A percentile compares a stretch with the other conserved stretches of the same genome.
Conservation (phyloP, 1,139 yeast genomes). For the Protomyces macrosporus region DNA sequence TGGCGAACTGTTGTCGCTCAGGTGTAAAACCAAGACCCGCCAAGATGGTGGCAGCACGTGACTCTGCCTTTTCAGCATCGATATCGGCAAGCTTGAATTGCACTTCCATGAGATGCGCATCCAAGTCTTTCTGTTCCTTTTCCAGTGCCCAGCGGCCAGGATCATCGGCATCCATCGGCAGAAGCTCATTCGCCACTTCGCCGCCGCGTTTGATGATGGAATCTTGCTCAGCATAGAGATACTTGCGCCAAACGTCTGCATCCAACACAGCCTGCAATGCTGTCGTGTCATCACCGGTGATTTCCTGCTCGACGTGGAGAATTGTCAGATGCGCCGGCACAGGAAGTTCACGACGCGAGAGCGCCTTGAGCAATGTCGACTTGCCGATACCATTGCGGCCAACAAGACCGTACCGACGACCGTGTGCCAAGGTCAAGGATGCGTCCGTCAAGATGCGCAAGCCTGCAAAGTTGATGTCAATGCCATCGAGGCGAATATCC, state of each 20-base stretch:
- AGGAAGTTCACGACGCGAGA: slow-evolving; percentile 85
- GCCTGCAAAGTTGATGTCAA: slow-evolving; percentile 90
- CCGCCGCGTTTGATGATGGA: slow-evolving; percentile 66
- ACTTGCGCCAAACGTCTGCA: slow-evolving; percentile 99
- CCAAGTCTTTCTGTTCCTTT: slow-evolving; percentile 82
- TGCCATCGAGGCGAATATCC: slow-evolving; percentile 86
- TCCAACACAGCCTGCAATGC: slow-evolving; percentile 92
- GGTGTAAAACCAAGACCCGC: slow-evolving; percentile 89
- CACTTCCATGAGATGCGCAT: slow-evolving; percentile 67
- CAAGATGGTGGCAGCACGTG: slow-evolving; percentile 92
- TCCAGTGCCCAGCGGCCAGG: slow-evolving; percentile 74
- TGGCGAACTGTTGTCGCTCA: slow-evolving; percentile 74
- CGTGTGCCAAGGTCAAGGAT: slow-evolving; percentile 76
- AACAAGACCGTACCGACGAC: slow-evolving; percentile 92
- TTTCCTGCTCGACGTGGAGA: slow-evolving; percentile 95
- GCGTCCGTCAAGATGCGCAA: slow-evolving; percentile 88
- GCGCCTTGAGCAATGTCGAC: slow-evolving; percentile 82
- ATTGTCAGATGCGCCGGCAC: slow-evolving; percentile 93
- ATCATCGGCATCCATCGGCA: slow-evolving; percentile 55
- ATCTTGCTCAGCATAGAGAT: slow-evolving; percentile 67
- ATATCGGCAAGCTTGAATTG: slow-evolving; percentile 78
- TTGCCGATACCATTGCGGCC: slow-evolving; percentile 99
- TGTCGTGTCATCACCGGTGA: slow-evolving; percentile 81
- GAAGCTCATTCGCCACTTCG: slow-evolving; percentile 68
- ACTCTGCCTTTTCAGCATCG: slow-evolving; percentile 97